These are phyloP conservation scores for Wallacemonas sp. DNA, from an alignment of 208 protist species.

Conservation along the genomic window DNA sequence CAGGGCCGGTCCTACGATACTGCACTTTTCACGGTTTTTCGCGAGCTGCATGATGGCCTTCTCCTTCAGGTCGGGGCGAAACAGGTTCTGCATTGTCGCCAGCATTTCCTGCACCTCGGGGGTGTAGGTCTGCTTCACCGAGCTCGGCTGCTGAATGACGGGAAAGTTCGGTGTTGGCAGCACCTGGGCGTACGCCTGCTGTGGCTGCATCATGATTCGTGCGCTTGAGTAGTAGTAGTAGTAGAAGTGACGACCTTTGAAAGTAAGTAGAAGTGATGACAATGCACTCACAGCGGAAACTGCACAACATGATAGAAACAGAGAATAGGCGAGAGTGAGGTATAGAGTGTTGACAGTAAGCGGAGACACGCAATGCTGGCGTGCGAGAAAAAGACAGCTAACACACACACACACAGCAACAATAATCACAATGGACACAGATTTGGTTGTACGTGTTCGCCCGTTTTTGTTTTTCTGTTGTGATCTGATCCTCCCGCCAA, in stretches of 20 bases:
- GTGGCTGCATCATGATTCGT: background rate
- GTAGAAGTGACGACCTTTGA: too few species aligned
- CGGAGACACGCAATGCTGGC: background rate
- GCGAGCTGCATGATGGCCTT: constrained; percentile 93
- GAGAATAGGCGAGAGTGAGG: background rate
- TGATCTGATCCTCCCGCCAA: too few species aligned
- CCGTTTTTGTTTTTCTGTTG: too few species aligned
- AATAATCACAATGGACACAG: too few species aligned
- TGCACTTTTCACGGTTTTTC: constrained; percentile 94
- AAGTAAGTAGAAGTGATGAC: too few species aligned
- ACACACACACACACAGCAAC: too few species aligned
- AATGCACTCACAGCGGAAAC: background rate
- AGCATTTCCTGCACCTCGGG: constrained; percentile 40
- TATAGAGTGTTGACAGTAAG: background rate
- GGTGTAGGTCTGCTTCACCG: background rate
- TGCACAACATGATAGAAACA: background rate
- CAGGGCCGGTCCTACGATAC: constrained; percentile 95
- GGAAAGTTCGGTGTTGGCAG: constrained; percentile 6
- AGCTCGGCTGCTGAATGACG: constrained; percentile 2
- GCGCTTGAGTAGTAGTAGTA: background rate
- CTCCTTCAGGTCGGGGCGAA: constrained; percentile 85
- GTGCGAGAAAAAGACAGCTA: too few species aligned
- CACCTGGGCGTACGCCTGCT: constrained; percentile 6
- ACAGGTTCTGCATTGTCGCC: constrained; percentile 55
- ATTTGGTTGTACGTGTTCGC: too few species aligned